These are phyloP conservation scores for Ceriops zippeliana DNA, from an alignment of 345 rosid genomes.

Conservation along the genomic window DNA sequence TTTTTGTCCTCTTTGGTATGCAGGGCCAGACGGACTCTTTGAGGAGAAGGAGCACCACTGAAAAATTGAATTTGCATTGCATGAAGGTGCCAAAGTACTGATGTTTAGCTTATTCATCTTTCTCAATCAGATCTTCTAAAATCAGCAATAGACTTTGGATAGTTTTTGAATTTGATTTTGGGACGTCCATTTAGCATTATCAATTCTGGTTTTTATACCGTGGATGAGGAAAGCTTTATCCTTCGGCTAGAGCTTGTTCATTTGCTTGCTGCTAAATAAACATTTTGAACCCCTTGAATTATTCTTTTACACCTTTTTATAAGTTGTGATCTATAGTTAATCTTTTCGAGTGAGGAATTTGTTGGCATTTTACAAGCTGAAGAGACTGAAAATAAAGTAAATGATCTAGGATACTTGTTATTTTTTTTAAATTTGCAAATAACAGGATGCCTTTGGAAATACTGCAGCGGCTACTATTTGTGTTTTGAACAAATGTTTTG, in stretches of 20 bases:
- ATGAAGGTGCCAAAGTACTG: background rate
- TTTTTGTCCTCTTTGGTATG: constrained; percentile 9
- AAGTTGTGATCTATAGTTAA: no score
- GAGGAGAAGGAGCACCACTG: constrained; percentile 55
- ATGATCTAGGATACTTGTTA: no score
- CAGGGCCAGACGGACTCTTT: constrained; percentile 94
- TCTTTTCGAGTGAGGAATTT: no score
- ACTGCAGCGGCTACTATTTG: no score
- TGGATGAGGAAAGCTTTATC: background rate
- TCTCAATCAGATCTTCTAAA: background rate
- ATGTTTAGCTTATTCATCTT: background rate
- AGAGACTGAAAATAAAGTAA: no score
- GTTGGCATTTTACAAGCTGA: no score
- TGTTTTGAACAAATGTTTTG: background rate
- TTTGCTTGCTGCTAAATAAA: background rate
- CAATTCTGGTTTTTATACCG: background rate
- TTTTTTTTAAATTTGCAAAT: no score
- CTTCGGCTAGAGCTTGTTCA: background rate
- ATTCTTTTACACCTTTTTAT: no score
- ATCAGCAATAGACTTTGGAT: background rate
- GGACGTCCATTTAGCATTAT: background rate
- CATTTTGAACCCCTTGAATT: background rate
- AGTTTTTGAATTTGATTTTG: constrained; percentile 5
- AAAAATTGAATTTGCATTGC: background rate
- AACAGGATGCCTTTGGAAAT: no score